Conservation (phyloP, 2,329 filamentous ascomycete species). For the Fusarium sp. region DNA sequence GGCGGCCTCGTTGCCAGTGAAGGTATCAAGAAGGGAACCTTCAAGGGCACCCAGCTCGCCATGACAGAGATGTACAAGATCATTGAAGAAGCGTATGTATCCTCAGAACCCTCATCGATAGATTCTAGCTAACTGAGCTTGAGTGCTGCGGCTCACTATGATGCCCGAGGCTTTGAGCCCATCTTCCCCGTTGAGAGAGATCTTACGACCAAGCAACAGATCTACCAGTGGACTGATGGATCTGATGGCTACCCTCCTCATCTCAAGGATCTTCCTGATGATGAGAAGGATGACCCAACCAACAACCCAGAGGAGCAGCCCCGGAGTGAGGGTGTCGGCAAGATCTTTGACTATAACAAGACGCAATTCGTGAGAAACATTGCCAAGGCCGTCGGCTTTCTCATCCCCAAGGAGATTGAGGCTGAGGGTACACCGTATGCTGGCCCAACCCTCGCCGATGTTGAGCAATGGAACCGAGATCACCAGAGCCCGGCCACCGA, state of each 20-base stretch:
- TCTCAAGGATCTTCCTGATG: background rate
- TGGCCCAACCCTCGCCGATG: conserved; percentile 15
- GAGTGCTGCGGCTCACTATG: conserved; percentile 15
- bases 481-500: background rate
- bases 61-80: conserved; percentile 29
- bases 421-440: background rate
- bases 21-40: conserved; percentile 19
- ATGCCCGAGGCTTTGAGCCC: conserved; percentile 6
- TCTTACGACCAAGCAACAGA: conserved; percentile 2
- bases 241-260: conserved; percentile 23
- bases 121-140: background rate
- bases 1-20: background rate
- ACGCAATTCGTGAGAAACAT: background rate
- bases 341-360: conserved; percentile 23
- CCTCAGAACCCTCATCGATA: too few relatives aligned
- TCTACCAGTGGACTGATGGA: conserved; percentile 23
- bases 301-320: background rate
- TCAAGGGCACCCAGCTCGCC: conserved; percentile 16
- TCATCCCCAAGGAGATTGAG: conserved; percentile 6
- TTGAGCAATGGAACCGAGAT: conserved; percentile 11
- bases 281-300: background rate
- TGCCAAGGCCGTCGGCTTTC: background rate
- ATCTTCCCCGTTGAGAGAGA: conserved; percentile 16
- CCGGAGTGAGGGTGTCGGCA: background rate
- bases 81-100: conserved; percentile 17